Evolutionary conservation across 2,329 filamentous ascomycete species (phyloP), one percentile per base, ranked within the genome.

Genomic region (Harringtonia aguacate): DNA sequence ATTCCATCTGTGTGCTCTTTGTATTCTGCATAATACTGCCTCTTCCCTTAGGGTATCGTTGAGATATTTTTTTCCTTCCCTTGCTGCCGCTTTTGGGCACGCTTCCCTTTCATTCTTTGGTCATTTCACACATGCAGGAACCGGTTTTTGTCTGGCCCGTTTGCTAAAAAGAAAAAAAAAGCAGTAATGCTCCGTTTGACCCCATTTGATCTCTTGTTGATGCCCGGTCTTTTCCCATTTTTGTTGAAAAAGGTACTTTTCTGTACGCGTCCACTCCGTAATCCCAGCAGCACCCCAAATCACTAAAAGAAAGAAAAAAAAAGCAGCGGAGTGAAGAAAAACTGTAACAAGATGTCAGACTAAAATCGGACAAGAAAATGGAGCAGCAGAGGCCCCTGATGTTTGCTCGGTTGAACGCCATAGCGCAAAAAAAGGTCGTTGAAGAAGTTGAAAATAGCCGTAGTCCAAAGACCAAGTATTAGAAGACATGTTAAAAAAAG

Each of bases 21-120:
- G 14, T 33, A 13, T 29, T 12, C 13, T 40, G n/a, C 36, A 36
- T 33, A 17, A 20, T 15, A 22, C 39, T 34, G n/a, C n/a, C 29
- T 28, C 22, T 39, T 9, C 40, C 48, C 50, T 49, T 48, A 50
- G 59, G 59, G 59, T 61, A 61, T 61, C 59, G 59, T 61, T 61
- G 59, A 61, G 59, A 61, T 61, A 48, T 51, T 44, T 48, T 49
- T 34, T 30, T 22, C 18, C 24, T 39, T 22, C 37, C 28, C 30
- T 30, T 33, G 39, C 39, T 27, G 8, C 10, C 22, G 34, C 18
- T n/a, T 24, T n/a, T 27, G 30, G 15, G 18, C 38, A 40, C 30
- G 38, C 10, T n/a, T 21, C 24, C 15, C 13, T 22, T 28, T 18
- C 36, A 34, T 41, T 37, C 13, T 36, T 39, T 24, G 44, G 24